Evolutionary conservation across 306 rosid genomes (phyloP), one percentile per base, ranked within the genome.

Genomic region (Prosopis cineraria): DNA sequence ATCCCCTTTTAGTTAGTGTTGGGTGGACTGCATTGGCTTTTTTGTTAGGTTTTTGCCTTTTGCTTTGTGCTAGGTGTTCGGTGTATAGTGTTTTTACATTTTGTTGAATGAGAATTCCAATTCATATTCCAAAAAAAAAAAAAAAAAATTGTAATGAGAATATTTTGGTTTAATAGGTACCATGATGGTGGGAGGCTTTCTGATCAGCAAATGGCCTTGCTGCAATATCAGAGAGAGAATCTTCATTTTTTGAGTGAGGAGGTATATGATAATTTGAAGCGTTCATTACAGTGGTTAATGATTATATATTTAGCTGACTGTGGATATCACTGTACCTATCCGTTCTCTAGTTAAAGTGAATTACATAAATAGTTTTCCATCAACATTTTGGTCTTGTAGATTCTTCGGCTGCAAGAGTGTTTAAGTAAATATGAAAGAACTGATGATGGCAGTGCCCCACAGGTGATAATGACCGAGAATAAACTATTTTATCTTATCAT

Each of bases 131-230:
- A n/a, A n/a, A n/a, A n/a, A n/a, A n/a, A n/a, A n/a, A n/a, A n/a
- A n/a, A n/a, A n/a, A n/a, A n/a, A n/a, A n/a, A n/a, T 73, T 63
- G 56, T 76, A 60, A 78, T 60, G 72, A 59, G 77, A 58, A 74
- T 72, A 74, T 39, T 78, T 86, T 83, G 85, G 72, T 86, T 77
- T 19, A 45, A 80, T 79, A 93, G 98, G 88, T 96, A 91, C 84
- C 91, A 91, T 84, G 98, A 93, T 70, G 90, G 75, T 50, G 92
- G 97, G 68, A 87, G 97, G 50, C 99, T 96, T 66, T 96, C 99
- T 56, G 99, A 96, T 91, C 97, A 96, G 83, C 99, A 96, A 85
- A 96, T 96, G 99, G 99, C 99, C 84, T 82, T 96, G 85, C 84
- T 96, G 89, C 99, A 96, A 86, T 96, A 96, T 72, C 99, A 96